Evolutionary conservation across 2,329 filamentous ascomycete genomes (phyloP), one percentile per base, ranked within the genome.

Genomic region (Sclerotinia glacialis): DNA sequence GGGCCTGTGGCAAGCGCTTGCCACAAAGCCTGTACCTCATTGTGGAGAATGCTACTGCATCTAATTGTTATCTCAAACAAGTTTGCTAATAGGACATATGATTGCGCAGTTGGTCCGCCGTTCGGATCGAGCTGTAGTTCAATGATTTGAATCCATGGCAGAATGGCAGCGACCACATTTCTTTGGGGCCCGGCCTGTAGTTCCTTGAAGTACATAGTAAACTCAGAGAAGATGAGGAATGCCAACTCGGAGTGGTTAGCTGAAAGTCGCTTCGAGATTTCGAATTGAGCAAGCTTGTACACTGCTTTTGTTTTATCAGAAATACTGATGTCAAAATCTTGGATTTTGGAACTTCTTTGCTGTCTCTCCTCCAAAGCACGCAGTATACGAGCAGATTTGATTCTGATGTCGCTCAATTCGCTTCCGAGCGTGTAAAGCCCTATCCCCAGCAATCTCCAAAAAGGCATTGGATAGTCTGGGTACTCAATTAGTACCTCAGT

Each of bases 231-330:
- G 62, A 99, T 89, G 67, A 93, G 87, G 74, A 98, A 97, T 0
- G 94, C 93, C 50, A 97, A 80, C 71, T 97, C 93, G 0, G 91
- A 86, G 76, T 99, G 92, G 70, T 96, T 91, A 74, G 91, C 92
- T 1, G 93, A 91, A 49, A 99, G 84, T 26, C 93, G 85, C 74
- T 94, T 93, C 0, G 95, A 98, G 28, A 96, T 96, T 76, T 98
- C 94, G 71, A 97, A 98, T 75, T 99, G 95, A 0, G 96, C 95
- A 54, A 96, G 83, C 79, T 99, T 99, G 79, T 98, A 99, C 3
- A 99, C 94, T 0, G 94, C 93, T 71, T 96, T 96, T 0, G 96
- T 99, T 79, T 97, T 98, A 79, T 99, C 96, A 0, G 94, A 96
- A 67, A 99, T 95, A 76, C 93, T 97, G 73, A 99, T 98, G 74